phyloP scores from a whole-genome alignment of 129 eudicot species.

The Tanacetum coccineum region DNA sequence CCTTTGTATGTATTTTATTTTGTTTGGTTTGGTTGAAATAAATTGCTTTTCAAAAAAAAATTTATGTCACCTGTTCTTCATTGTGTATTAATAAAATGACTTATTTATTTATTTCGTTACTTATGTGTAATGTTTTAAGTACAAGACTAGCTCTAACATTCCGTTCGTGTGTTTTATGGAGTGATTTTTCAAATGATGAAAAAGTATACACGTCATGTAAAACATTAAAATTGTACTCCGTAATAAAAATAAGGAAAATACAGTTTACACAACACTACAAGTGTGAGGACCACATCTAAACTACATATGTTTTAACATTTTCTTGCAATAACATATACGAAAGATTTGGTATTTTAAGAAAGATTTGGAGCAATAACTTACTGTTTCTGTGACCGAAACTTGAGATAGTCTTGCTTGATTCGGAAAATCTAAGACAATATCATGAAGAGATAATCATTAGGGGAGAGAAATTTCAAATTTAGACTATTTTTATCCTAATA shows the following conservation, averaged over 20 bases:
- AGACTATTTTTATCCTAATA: not conserved
- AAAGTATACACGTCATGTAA: not conserved
- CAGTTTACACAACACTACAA: not conserved
- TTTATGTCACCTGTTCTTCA: not conserved
- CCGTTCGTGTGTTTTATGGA: not conserved
- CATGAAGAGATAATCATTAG: slow-evolving; percentile 5
- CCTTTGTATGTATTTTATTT: too few species aligned
- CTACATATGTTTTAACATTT: not conserved
- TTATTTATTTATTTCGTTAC: too few species aligned
- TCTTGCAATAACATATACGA: not conserved
- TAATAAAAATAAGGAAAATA: not conserved
- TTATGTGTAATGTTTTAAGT: too few species aligned
- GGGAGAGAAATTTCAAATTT: not conserved
- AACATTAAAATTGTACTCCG: not conserved
- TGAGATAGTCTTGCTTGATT: slow-evolving; percentile 91
- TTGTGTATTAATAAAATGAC: not conserved
- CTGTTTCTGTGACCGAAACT: slow-evolving; percentile 86
- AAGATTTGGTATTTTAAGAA: not conserved
- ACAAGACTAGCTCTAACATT: too few species aligned
- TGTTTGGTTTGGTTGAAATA: too few species aligned
- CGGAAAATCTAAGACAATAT: slow-evolving; percentile 52
- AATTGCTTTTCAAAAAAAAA: too few species aligned
- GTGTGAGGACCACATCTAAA: not conserved
- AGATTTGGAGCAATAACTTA: slow-evolving; percentile 31
- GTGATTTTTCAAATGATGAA: not conserved